A percentile compares a stretch with the other conserved stretches of the same genome.
Evolutionary conservation across 1,284 basidiomycete genomes (phyloP).

Genomic region (Ustilago tritici): DNA sequence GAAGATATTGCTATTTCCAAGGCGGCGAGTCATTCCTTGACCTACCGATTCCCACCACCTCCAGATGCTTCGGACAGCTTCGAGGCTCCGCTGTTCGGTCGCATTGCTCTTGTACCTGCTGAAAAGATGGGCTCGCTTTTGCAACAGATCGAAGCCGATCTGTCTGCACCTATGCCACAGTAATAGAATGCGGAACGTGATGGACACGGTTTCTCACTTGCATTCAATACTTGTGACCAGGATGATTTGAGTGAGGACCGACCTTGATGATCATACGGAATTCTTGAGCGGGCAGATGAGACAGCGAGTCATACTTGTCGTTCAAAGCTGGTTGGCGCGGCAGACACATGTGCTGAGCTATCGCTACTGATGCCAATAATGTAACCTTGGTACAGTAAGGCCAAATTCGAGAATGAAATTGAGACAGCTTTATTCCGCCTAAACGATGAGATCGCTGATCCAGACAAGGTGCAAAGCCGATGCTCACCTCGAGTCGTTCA

Average conservation of each 20-base stretch:
- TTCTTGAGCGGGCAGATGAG: background rate
- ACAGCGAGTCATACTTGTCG: background rate
- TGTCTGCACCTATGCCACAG: slow-evolving; percentile 33
- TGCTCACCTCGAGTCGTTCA: background rate
- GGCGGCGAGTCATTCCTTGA: slow-evolving; percentile 56
- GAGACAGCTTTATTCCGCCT: background rate
- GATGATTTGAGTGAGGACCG: too few relatives aligned
- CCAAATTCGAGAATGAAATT: background rate
- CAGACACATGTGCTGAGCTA: too few relatives aligned
- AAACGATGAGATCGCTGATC: background rate
- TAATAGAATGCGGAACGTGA: background rate
- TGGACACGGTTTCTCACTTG: background rate
- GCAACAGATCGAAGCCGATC: slow-evolving; percentile 37
- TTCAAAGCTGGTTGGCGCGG: background rate
- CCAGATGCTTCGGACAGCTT: slow-evolving; percentile 62
- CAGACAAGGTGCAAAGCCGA: background rate
- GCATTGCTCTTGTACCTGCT: slow-evolving; percentile 57
- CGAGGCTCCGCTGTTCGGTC: slow-evolving; percentile 64
- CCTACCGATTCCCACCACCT: slow-evolving; percentile 66
- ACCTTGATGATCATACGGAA: too few relatives aligned
- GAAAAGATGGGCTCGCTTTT: slow-evolving; percentile 45
- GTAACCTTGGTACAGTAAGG: too few relatives aligned
- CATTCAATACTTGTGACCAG: background rate
- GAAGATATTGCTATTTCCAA: slow-evolving; percentile 63
- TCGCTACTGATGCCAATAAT: too few relatives aligned